Evolutionary conservation across 2,329 filamentous ascomycete genomes (phyloP), one percentile per base, ranked within the genome.

Genomic region (Aspergillus phoenicis): DNA sequence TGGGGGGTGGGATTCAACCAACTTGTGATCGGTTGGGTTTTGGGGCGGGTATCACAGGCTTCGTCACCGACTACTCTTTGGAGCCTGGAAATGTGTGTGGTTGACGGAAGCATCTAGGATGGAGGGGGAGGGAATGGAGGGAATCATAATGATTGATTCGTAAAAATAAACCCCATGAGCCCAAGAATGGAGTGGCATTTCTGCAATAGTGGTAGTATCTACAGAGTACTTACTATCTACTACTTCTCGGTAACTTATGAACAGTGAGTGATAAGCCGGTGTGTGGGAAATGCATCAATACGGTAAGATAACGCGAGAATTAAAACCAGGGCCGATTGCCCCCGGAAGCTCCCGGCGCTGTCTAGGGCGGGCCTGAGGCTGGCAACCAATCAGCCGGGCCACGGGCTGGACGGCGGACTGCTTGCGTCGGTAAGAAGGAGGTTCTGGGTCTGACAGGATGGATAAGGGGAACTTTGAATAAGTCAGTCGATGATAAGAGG

Each of bases 311-410:
- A 48, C 52, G 28, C 11, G 26, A 17, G 28, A 20, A 33, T 36
- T 28, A n/a, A 38, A 36, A 22, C 30, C 17, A 48, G 53, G 56
- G 43, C 36, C 49, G 47, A 55, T 33, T 58, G 30, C 51, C 58
- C 59, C 65, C 65, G 65, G 64, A 59, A 59, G 57, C 60, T 64
- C 58, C 65, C 64, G 65, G 60, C 56, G 53, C 56, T 59, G 54
- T 43, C 36, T 60, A 43, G 33, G 43, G 41, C 53, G 59, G 58
- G 39, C 41, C 47, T 45, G 30, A 52, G 26, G 47, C 45, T 52
- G 57, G 22, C 52, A 48, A 49, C 66, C 66, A 68, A 68, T 67
- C 57, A 61, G 55, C 52, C 39, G 53, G 62, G 13, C 66, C 66
- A 68, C 61, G 65, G 54, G 24, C 48, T 36, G 52, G 39, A 41